Percentiles rank a stretch among this genome's conserved stretches.
phyloP scores from a whole-genome alignment of 164 flowering plant species.

The Magnolia kwangsiensis region DNA sequence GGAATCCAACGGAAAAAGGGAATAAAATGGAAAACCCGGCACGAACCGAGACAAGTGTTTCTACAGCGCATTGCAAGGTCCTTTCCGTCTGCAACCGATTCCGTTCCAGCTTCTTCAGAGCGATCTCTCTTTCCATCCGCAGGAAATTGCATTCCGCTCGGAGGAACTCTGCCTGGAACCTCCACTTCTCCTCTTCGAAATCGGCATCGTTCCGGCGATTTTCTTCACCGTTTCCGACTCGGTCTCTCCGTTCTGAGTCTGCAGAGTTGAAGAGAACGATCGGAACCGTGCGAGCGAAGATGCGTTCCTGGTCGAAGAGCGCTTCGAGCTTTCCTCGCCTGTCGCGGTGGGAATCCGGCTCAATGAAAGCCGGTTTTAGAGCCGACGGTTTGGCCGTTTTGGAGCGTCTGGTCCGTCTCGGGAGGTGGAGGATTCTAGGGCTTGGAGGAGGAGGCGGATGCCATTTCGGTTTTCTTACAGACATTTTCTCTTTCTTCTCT shows the following conservation, averaged over 20 bases:
- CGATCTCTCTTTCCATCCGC: constrained; percentile 74
- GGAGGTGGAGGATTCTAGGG: constrained; percentile 62
- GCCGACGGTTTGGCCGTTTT: not conserved
- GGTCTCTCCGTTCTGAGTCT: constrained; percentile 36
- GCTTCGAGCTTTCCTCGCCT: constrained; percentile 45
- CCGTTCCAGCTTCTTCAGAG: constrained; percentile 60
- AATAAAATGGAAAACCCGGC: not conserved
- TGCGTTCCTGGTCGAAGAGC: constrained; percentile 57
- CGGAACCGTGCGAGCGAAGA: constrained; percentile 35
- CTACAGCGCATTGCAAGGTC: constrained; percentile 49
- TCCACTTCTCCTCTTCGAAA: constrained; percentile 49
- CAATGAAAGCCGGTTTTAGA: constrained; percentile 10
- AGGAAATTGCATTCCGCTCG: constrained; percentile 80
- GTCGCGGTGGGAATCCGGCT: constrained; percentile 6
- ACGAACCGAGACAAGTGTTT: constrained; percentile 58
- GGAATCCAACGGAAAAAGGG: not conserved
- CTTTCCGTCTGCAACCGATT: constrained; percentile 42
- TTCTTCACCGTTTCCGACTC: constrained; percentile 27
- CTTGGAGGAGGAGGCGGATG: constrained; percentile 61
- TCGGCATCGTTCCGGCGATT: constrained; percentile 8
- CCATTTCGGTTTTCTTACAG: constrained; percentile 51
- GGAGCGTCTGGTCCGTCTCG: constrained; percentile 36
- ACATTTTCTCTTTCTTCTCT: constrained; percentile 22
- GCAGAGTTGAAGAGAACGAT: constrained; percentile 31
- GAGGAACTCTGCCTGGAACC: constrained; percentile 77